Evolutionary conservation across 768 basidiomycete species (phyloP).

Genomic region (Boletus huronensis): DNA sequence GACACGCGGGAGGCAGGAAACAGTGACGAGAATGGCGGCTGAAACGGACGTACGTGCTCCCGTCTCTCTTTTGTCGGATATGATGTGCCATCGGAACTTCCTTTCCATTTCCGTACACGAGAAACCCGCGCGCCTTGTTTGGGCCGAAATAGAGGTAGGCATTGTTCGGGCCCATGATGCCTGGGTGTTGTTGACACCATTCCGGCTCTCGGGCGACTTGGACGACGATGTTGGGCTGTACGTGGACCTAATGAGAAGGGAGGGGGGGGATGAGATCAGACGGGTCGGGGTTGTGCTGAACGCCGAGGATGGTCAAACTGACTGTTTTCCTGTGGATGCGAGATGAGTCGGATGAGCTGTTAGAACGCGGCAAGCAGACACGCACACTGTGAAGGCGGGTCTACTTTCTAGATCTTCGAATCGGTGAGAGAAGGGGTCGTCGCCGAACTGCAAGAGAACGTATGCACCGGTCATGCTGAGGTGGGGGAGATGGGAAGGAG

Average conservation of each 20-base stretch:
- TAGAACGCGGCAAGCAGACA: neutral
- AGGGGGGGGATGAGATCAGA: neutral
- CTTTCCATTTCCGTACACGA: constrained; percentile 65
- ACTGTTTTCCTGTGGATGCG: constrained; percentile 20
- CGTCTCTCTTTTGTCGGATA: constrained; percentile 54
- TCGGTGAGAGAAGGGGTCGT: constrained; percentile 54
- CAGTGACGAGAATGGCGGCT: too few relatives aligned
- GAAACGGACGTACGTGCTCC: constrained; percentile 50
- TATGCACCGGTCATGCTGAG: constrained; percentile 38
- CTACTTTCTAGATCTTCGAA: constrained; percentile 65
- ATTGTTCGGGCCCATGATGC: constrained; percentile 76
- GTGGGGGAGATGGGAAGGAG: constrained; percentile 21
- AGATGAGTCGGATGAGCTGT: constrained; percentile 2
- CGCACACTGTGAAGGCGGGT: constrained; percentile 68
- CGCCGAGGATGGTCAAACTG: neutral
- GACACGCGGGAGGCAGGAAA: neutral
- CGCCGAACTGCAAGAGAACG: constrained; percentile 61
- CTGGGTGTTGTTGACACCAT: constrained; percentile 66
- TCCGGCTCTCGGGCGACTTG: constrained; percentile 59
- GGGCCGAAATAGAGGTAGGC: constrained; percentile 78
- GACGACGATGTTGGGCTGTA: constrained; percentile 58
- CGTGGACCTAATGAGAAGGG: constrained; percentile 42
- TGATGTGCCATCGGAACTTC: constrained; percentile 56
- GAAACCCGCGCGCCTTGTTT: constrained; percentile 52
- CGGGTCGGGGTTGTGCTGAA: neutral